phyloP scores from a whole-genome alignment of 345 rosid species.

The Pistacia integerrima region DNA sequence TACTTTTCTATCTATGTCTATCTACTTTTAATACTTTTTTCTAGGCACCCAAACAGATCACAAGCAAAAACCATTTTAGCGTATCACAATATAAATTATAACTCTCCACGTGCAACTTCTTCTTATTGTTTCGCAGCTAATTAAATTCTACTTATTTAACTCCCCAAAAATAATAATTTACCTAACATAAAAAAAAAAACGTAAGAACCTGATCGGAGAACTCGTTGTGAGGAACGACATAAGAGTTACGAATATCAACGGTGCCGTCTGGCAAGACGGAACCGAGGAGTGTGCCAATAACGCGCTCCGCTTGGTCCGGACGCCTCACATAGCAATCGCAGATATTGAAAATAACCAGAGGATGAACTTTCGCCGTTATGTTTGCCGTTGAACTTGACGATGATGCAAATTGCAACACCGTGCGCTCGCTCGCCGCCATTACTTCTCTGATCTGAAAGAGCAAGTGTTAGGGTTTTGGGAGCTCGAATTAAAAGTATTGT shows the following conservation, averaged over 20 bases:
- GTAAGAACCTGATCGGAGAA: constrained; percentile 72
- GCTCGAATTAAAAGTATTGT: background rate
- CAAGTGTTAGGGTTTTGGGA: constrained; percentile 34
- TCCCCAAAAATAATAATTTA: background rate
- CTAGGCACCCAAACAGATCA: background rate
- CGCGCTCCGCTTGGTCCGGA: constrained; percentile 90
- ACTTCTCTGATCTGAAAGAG: constrained; percentile 11
- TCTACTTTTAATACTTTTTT: background rate
- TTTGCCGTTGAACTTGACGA: constrained; percentile 36
- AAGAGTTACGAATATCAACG: constrained; percentile 89
- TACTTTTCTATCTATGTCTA: background rate
- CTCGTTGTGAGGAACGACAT: constrained; percentile 97
- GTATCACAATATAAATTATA: background rate
- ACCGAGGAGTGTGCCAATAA: constrained; percentile 95
- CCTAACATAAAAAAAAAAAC: background rate
- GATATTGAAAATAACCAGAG: constrained; percentile 87
- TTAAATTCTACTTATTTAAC: background rate
- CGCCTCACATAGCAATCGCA: constrained; percentile 96
- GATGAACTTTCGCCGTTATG: constrained; percentile 71
- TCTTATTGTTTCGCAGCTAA: background rate
- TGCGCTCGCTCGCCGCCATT: constrained; percentile 76
- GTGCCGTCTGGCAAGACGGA: constrained; percentile 85
- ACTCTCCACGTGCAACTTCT: background rate
- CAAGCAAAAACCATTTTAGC: background rate
- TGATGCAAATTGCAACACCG: constrained; percentile 64